These are phyloP conservation scores for Geotrichum restrictum DNA, from an alignment of 1,139 yeast species.

Conservation along the genomic window DNA sequence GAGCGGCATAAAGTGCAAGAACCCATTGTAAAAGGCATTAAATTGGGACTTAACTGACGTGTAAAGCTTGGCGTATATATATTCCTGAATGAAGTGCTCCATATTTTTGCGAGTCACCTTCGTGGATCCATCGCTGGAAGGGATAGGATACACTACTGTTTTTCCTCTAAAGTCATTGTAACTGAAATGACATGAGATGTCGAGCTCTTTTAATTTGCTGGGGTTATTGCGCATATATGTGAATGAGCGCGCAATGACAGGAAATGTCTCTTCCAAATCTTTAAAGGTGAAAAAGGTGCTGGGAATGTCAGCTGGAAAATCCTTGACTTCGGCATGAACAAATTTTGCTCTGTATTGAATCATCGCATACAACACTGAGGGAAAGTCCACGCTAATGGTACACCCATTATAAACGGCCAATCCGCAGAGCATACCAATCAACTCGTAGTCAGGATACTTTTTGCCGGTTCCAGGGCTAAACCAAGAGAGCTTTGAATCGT, in stretches of 20 bases:
- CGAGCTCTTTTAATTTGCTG: slow-evolving; percentile 22
- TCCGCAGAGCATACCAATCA: slow-evolving; percentile 32
- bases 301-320: not conserved
- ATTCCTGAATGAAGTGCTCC: slow-evolving; percentile 24
- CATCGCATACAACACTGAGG: slow-evolving; percentile 27
- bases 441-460: slow-evolving; percentile 21
- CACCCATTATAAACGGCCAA: slow-evolving; percentile 34
- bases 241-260: slow-evolving; percentile 10
- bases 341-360: slow-evolving; percentile 15
- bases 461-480: slow-evolving; percentile 27
- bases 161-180: not conserved
- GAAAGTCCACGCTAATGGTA: slow-evolving; percentile 29
- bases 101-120: slow-evolving; percentile 25
- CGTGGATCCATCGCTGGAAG: not conserved
- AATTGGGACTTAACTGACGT: slow-evolving; percentile 19
- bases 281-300: not conserved
- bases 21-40: slow-evolving; percentile 23
- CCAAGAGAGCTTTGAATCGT: slow-evolving; percentile 27
- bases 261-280: slow-evolving; percentile 19
- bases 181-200: not conserved
- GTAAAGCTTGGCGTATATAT: slow-evolving; percentile 19
- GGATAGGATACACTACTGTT: not conserved
- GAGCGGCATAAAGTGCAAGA: slow-evolving; percentile 22
- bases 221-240: slow-evolving; percentile 5
- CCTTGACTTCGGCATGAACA: not conserved